Percentiles rank a stretch among this genome's conserved stretches.
Conservation (phyloP, 306 rosid genomes). For the Cyclanthera cordifolia region DNA sequence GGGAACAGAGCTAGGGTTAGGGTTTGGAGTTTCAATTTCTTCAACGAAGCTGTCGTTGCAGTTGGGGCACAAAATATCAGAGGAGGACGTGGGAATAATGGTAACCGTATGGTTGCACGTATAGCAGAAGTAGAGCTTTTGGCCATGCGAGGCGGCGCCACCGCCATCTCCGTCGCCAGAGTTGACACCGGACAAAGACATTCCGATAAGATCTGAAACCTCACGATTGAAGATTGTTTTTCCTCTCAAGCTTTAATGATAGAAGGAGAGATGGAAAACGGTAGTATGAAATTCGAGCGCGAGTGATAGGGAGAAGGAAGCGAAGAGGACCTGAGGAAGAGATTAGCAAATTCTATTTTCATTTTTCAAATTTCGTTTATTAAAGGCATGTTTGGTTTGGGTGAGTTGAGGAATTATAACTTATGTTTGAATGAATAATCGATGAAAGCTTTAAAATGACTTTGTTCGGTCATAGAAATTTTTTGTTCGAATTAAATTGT, state of each 20-base stretch:
- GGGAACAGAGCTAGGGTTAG: slow-evolving; percentile 27
- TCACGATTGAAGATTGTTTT: neutral
- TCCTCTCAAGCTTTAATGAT: neutral
- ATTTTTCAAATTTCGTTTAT: neutral
- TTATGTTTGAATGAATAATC: too few species aligned
- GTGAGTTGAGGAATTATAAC: too few species aligned
- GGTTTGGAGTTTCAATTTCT: slow-evolving; percentile 48
- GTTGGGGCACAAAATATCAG: slow-evolving; percentile 56
- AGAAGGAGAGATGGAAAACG: neutral
- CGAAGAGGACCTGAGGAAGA: slow-evolving; percentile 18
- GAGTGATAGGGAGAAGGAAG: slow-evolving; percentile 19
- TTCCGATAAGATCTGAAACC: slow-evolving; percentile 16
- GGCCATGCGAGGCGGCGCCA: slow-evolving; percentile 16
- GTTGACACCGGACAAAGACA: slow-evolving; percentile 56
- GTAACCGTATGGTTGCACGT: slow-evolving; percentile 51
- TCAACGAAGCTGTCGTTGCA: slow-evolving; percentile 61
- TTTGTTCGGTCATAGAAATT: too few species aligned
- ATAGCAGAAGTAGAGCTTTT: slow-evolving; percentile 61
- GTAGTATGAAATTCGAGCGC: slow-evolving; percentile 5
- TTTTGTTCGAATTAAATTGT: too few species aligned
- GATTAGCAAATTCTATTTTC: slow-evolving; percentile 11
- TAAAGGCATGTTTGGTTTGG: too few species aligned
- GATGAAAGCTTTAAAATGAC: too few species aligned
- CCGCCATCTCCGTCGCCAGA: slow-evolving; percentile 20
- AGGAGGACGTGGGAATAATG: slow-evolving; percentile 35